Evolutionary conservation across 2,329 filamentous ascomycete species (phyloP).

Genomic region (Daldinia sp.): DNA sequence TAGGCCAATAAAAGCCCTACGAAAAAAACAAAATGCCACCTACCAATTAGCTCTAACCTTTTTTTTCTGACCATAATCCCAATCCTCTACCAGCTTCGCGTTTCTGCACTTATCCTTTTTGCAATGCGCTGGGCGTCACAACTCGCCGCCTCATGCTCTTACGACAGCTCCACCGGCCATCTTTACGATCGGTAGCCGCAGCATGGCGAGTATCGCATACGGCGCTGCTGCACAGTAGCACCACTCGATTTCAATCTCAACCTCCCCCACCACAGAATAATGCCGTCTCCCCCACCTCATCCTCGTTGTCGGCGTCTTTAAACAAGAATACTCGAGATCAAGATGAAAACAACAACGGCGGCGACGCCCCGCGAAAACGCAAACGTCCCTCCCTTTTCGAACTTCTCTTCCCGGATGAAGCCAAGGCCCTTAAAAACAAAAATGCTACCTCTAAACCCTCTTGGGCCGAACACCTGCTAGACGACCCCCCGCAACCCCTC

Average conservation of each 20-base stretch:
- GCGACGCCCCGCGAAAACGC: slow-evolving; percentile 17
- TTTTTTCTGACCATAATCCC: slow-evolving; percentile 16
- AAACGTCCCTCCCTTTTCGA: slow-evolving; percentile 54
- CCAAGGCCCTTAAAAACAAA: slow-evolving; percentile 42
- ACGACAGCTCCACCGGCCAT: slow-evolving; percentile 51
- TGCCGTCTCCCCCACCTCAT: neutral
- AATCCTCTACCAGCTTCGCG: slow-evolving; percentile 14
- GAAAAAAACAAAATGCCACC: neutral
- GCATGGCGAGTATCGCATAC: slow-evolving; percentile 46
- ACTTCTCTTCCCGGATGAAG: slow-evolving; percentile 68
- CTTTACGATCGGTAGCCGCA: slow-evolving; percentile 50
- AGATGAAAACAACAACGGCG: neutral
- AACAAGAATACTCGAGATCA: neutral
- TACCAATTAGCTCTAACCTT: slow-evolving; percentile 9
- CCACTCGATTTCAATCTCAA: slow-evolving; percentile 7
- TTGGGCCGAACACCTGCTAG: slow-evolving; percentile 42
- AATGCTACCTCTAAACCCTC: slow-evolving; percentile 17
- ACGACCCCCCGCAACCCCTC: slow-evolving; percentile 15
- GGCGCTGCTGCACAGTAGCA: slow-evolving; percentile 42
- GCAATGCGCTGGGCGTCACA: slow-evolving; percentile 48
- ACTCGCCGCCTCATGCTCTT: slow-evolving; percentile 51
- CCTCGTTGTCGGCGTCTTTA: neutral
- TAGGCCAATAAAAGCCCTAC: neutral
- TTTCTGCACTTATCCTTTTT: slow-evolving; percentile 19
- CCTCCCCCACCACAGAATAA: neutral